A percentile compares a stretch with the other conserved stretches of the same genome.
phyloP scores from a whole-genome alignment of 441 rosid genomes.

The Gossypium aridum region DNA sequence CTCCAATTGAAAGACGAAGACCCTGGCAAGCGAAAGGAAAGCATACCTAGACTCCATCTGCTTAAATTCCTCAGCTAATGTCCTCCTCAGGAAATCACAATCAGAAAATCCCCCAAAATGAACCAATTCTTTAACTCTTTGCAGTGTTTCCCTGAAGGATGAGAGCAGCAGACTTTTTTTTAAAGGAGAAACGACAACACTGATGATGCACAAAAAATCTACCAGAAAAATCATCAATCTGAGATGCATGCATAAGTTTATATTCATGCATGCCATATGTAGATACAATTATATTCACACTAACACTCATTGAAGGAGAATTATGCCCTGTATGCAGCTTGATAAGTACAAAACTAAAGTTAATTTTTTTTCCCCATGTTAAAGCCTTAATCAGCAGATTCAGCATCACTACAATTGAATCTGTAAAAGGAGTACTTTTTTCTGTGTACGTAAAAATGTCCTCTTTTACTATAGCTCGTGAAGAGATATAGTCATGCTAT shows the following conservation, averaged over 20 bases:
- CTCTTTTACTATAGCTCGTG: not conserved
- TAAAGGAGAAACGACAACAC: constrained; percentile 1
- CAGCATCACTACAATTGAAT: not conserved
- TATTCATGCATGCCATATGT: not conserved
- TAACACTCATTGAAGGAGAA: not conserved
- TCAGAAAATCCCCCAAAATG: constrained; percentile 82
- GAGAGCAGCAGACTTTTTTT: constrained; percentile 4
- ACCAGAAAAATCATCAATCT: not conserved
- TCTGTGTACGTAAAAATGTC: not conserved
- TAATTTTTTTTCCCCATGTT: not conserved
- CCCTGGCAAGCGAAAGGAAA: constrained; percentile 13
- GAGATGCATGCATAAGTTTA: not conserved
- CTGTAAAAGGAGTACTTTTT: not conserved
- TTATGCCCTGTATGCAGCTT: not conserved
- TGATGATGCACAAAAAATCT: not conserved
- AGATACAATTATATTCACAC: not conserved
- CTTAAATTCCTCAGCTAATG: constrained; percentile 70
- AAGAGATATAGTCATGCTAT: not conserved
- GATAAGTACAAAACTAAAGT: not conserved
- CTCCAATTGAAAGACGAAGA: not conserved
- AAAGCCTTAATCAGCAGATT: not conserved
- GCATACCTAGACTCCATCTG: constrained; percentile 70
- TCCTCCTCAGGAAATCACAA: constrained; percentile 54
- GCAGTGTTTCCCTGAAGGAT: constrained; percentile 58
- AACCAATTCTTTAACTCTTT: constrained; percentile 58